Conservation (phyloP, 163 green algal genomes). For the Trebouxiophyceae sp. region DNA sequence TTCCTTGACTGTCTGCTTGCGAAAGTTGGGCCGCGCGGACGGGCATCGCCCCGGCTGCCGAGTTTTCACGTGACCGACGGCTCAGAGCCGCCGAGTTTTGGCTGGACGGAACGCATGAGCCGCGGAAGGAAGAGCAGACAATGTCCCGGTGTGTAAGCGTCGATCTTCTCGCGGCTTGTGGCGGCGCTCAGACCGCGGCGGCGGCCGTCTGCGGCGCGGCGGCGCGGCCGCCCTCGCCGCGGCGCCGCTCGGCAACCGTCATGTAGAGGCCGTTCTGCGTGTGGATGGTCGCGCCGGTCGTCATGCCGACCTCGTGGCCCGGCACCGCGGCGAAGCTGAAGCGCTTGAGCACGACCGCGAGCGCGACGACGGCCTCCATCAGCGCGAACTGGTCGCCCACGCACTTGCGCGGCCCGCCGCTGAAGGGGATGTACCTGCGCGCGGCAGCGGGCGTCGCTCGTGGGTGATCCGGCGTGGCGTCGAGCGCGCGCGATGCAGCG, state of each 20-base stretch:
- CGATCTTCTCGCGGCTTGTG: no score
- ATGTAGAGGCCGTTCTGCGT: conserved; percentile 92
- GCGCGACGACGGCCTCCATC: conserved; percentile 80
- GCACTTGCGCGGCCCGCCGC: conserved; percentile 89
- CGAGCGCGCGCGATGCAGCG: neutral
- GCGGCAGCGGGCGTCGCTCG: neutral
- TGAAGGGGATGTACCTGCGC: conserved; percentile 91
- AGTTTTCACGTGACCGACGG: no score
- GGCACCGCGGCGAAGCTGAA: conserved; percentile 77
- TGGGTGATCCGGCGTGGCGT: neutral
- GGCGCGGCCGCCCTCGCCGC: no score
- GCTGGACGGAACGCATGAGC: no score
- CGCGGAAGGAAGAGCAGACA: no score
- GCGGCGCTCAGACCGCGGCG: no score
- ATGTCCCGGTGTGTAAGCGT: no score
- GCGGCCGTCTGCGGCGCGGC: no score
- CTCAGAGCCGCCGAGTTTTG: no score
- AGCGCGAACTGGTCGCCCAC: conserved; percentile 97
- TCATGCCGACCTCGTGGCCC: conserved; percentile 77
- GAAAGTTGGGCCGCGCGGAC: no score
- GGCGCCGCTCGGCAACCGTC: conserved; percentile 34
- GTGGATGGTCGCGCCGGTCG: conserved; percentile 93
- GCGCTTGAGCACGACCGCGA: conserved; percentile 81
- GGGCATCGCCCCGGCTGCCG: no score
- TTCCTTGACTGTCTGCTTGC: no score